Conservation (phyloP, 192 early-diverging fungal genomes). For the Oehlia diaphana region DNA sequence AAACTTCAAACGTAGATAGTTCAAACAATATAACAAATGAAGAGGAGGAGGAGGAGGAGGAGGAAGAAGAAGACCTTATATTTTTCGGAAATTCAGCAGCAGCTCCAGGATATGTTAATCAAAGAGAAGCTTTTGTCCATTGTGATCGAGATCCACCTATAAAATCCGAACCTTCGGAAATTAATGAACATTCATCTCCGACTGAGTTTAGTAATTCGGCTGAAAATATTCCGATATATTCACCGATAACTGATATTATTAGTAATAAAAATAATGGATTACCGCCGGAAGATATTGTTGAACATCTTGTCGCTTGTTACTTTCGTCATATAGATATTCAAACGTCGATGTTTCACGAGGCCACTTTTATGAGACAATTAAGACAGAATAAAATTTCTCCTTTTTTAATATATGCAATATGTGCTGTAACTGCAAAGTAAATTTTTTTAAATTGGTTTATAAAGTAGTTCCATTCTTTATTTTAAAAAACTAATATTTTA, state of each 20-base stretch:
- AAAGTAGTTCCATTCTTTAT: neutral
- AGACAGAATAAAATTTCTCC: slow-evolving; percentile 44
- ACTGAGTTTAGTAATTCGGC: neutral
- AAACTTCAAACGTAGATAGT: neutral
- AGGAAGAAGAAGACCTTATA: neutral
- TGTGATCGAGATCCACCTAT: neutral
- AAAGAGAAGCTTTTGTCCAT: neutral
- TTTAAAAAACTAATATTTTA: neutral
- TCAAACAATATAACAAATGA: neutral
- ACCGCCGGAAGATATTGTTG: slow-evolving; percentile 45
- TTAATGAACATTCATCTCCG: neutral
- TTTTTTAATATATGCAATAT: slow-evolving; percentile 47
- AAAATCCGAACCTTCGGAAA: neutral
- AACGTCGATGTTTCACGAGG: slow-evolving; percentile 51
- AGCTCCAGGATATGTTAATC: slow-evolving; percentile 9
- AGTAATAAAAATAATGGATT: slow-evolving; percentile 20
- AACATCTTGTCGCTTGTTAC: slow-evolving; percentile 50
- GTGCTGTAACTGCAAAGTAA: slow-evolving; percentile 50
- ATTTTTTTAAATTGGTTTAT: neutral
- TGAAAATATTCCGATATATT: neutral
- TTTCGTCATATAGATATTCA: slow-evolving; percentile 48
- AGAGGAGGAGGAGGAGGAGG: too few relatives aligned
- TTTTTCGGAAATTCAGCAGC: slow-evolving; percentile 17
- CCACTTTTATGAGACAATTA: slow-evolving; percentile 46
- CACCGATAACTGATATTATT: too few relatives aligned